Evolutionary conservation across 2,329 filamentous ascomycete species (phyloP).

Genomic region (Trichoderma endophyticum): DNA sequence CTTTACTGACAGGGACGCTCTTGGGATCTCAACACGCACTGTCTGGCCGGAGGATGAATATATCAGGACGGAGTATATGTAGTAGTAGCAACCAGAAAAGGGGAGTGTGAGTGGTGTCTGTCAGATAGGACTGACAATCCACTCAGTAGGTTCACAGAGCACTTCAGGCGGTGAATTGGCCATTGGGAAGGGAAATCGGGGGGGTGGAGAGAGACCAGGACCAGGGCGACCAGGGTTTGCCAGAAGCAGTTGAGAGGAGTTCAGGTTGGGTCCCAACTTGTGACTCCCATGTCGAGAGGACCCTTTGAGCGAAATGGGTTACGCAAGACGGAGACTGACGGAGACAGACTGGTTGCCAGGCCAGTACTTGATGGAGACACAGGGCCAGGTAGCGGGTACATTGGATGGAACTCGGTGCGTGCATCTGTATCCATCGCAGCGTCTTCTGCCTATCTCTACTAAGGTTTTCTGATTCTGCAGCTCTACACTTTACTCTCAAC

Average conservation of each 20-base stretch:
- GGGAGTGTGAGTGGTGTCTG: background rate
- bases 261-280: background rate
- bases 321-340: background rate
- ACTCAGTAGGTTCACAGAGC: background rate
- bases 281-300: slow-evolving; percentile 1
- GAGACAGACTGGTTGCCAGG: background rate
- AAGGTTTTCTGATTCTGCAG: background rate
- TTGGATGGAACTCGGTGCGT: background rate
- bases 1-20: slow-evolving; percentile 7
- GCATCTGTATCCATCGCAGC: background rate
- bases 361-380: background rate
- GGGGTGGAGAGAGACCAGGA: background rate
- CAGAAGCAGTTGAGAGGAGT: background rate
- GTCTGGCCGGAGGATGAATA: background rate
- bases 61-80: slow-evolving; percentile 5
- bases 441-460: background rate
- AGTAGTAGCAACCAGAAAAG: slow-evolving; percentile 6
- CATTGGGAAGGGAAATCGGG: background rate
- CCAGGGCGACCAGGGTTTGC: background rate
- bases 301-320: slow-evolving; percentile 15
- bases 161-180: slow-evolving; percentile 9
- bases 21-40: background rate
- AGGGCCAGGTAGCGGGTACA: background rate
- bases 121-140: background rate
- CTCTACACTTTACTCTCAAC: background rate